Percentiles rank a stretch among this genome's conserved stretches.
phyloP scores from a whole-genome alignment of 257 asterid species.

The Solanum arcanum region DNA sequence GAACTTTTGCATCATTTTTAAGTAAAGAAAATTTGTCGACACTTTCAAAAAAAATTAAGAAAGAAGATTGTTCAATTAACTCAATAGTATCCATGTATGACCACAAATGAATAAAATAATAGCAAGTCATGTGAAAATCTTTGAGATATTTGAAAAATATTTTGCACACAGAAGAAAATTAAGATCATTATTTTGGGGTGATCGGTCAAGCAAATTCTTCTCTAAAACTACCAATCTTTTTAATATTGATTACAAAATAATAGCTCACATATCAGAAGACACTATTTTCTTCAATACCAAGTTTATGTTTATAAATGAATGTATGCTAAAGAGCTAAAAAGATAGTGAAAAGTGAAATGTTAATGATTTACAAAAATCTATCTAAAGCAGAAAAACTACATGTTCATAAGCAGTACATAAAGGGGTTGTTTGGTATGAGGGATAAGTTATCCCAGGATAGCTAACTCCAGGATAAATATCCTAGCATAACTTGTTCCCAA shows the following conservation, averaged over 20 bases:
- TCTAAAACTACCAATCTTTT: background rate
- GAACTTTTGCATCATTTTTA: background rate
- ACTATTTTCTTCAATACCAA: background rate
- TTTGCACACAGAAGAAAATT: background rate
- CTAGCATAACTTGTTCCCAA: too few species aligned
- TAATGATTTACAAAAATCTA: background rate
- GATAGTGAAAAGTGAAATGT: background rate
- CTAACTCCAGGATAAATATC: too few species aligned
- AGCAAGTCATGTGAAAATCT: background rate
- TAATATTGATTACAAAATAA: background rate
- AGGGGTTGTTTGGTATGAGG: too few species aligned
- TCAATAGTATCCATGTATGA: background rate
- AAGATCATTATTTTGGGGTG: background rate
- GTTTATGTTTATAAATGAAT: background rate
- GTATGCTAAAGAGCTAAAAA: background rate
- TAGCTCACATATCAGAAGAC: background rate
- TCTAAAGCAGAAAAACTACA: background rate
- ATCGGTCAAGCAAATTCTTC: background rate
- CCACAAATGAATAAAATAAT: background rate
- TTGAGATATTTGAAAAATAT: background rate
- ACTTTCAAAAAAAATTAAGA: background rate
- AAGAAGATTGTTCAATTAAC: background rate
- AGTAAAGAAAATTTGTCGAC: background rate
- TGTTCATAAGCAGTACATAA: background rate
- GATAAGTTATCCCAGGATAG: too few species aligned